Evolutionary conservation across 2,329 filamentous ascomycete species (phyloP), one percentile per base, ranked within the genome.

Genomic region (Ceratocystis colombiana): DNA sequence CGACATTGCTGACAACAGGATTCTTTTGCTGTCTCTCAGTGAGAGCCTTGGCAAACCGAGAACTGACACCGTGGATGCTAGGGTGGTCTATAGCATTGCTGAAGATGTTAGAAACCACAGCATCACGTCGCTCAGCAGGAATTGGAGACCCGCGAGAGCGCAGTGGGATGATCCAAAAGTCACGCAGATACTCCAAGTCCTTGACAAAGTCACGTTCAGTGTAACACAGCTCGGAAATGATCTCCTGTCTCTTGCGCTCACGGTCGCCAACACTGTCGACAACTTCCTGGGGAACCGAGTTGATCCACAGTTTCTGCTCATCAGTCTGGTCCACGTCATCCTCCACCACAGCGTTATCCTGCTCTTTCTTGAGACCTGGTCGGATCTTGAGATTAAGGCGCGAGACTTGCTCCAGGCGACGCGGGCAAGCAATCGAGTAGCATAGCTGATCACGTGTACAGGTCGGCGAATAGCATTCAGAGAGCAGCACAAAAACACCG

Each of bases 281-380:
- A 67, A 99, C 81, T 74, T 97, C 94, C 75, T 96, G 94, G 0
- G 92, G 90, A 45, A 99, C 94, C 15, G 92, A 96, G 75, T 97
- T 97, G 76, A 99, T 99, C 94, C 94, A 99, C 46, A 99, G 82
- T 76, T 97, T 97, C 78, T 97, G 94, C 75, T 97, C 92, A 73
- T 96, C 91, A 41, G 88, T 90, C 72, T 94, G 88, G 67, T 92
- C 88, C 53, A 75, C 79, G 69, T 94, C 90, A 71, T 95, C 91
- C 72, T 96, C 92, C 72, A 94, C 73, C 80, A 82, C 74, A 46
- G 78, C 78, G 15, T 79, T 77, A 25, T 79, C 78, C 59, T 82
- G 80, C 62, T 84, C 80, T 70, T 82, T 83, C 74, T 89, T 90
- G 71, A 99, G 79, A 68, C 92, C 92, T 37, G 91, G 90, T 71